Evolutionary conservation across 75 land plant genomes (phyloP).

Genomic region (Pinus albicaulis): DNA sequence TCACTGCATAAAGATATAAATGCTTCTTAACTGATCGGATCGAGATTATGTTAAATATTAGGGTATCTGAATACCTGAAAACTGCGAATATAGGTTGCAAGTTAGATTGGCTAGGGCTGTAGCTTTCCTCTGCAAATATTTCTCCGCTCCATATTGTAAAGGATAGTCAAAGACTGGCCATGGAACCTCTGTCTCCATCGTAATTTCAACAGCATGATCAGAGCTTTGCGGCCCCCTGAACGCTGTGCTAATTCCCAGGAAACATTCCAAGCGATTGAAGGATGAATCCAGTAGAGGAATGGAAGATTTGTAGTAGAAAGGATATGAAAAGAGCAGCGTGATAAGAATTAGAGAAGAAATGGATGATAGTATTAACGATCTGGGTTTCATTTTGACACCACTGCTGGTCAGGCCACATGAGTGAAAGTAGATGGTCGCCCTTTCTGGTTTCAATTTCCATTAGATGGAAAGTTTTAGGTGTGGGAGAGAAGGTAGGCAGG

Average conservation of each 20-base stretch:
- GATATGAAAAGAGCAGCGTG: not conserved
- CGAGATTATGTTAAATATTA: not conserved
- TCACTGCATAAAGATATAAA: too few relatives aligned
- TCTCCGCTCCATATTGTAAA: not conserved
- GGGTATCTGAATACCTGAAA: not conserved
- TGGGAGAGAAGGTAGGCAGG: too few relatives aligned
- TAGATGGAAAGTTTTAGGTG: too few relatives aligned
- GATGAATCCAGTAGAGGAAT: not conserved
- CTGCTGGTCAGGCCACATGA: too few relatives aligned
- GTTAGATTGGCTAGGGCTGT: not conserved
- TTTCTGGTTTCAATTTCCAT: too few relatives aligned
- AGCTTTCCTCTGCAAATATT: not conserved
- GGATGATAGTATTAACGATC: not conserved
- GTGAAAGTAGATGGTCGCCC: too few relatives aligned
- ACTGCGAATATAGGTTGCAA: not conserved
- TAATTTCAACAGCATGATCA: not conserved
- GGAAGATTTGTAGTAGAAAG: too few relatives aligned
- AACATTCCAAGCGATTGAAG: not conserved
- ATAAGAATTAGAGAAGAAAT: not conserved
- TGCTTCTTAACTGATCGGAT: not conserved
- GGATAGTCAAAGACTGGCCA: conserved; percentile 4
- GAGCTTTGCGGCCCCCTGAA: not conserved
- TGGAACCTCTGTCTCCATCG: not conserved
- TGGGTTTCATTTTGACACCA: not conserved
- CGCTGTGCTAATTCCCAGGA: not conserved